These are phyloP conservation scores for Trypanosoma rangeli DNA, from an alignment of 208 protist genomes.

Conservation along the genomic window DNA sequence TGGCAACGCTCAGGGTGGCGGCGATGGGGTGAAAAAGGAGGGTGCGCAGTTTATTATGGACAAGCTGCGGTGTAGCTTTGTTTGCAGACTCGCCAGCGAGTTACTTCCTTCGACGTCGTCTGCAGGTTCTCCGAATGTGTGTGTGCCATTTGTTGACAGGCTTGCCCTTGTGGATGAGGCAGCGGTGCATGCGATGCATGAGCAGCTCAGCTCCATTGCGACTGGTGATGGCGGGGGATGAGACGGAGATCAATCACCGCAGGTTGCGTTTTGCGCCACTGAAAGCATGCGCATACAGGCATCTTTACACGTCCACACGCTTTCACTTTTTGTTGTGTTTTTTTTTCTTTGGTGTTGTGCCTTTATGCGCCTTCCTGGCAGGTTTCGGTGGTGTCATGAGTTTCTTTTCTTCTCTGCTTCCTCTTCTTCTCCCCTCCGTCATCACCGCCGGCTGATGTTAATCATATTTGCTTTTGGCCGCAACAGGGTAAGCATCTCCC, in stretches of 20 bases:
- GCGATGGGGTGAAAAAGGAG: not conserved
- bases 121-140: conserved; percentile 7
- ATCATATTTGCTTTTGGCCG: too few relatives aligned
- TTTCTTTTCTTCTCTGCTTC: conserved; percentile 14
- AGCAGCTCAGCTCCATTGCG: conserved; percentile 32
- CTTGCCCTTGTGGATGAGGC: conserved; percentile 11
- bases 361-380: too few relatives aligned
- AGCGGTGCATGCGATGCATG: conserved; percentile 17
- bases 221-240: not conserved
- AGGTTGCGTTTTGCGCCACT: too few relatives aligned
- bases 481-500: not conserved
- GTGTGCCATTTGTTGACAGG: conserved; percentile 20
- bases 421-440: conserved; percentile 21
- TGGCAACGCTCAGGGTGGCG: not conserved
- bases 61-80: conserved; percentile 11
- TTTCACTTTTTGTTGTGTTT: conserved; percentile 17
- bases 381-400: too few relatives aligned
- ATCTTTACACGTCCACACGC: not conserved
- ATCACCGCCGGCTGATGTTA: too few relatives aligned
- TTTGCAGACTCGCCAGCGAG: conserved; percentile 19
- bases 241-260: not conserved
- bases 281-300: too few relatives aligned
- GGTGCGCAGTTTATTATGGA: conserved; percentile 3
- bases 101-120: not conserved
- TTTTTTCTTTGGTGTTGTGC: conserved; percentile 2